A percentile compares a stretch with the other conserved stretches of the same genome.
Evolutionary conservation across 306 rosid genomes (phyloP).

Genomic region (Rosa chinensis): DNA sequence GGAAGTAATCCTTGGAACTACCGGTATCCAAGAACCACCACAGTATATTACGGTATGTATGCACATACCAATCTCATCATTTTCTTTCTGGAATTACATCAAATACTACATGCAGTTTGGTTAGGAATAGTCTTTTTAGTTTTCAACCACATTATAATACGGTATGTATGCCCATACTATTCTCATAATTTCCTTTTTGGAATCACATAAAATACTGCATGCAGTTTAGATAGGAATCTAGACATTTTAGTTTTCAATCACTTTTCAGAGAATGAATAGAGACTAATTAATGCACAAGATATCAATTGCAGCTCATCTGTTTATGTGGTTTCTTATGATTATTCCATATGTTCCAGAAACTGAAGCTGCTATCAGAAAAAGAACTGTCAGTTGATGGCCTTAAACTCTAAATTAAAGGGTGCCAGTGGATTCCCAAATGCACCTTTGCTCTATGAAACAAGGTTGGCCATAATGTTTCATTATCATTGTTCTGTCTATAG

Average conservation of each 20-base stretch:
- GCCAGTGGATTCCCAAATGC: background rate
- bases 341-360: slow-evolving; percentile 57
- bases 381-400: slow-evolving; percentile 34
- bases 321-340: slow-evolving; percentile 15
- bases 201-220: background rate
- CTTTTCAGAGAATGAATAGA: background rate
- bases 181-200: slow-evolving; percentile 1
- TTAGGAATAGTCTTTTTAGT: background rate
- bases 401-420: slow-evolving; percentile 27
- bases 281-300: background rate
- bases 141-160: slow-evolving; percentile 52
- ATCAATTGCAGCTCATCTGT: background rate
- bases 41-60: slow-evolving; percentile 69
- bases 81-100: background rate
- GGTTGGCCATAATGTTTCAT: background rate
- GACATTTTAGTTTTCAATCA: background rate
- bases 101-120: background rate
- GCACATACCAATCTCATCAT: background rate
- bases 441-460: background rate
- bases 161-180: slow-evolving; percentile 44
- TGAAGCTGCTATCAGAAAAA: slow-evolving; percentile 56
- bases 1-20: slow-evolving; percentile 82
- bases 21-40: slow-evolving; percentile 73
- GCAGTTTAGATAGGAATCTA: background rate
- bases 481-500: background rate